Evolutionary conservation across 306 rosid genomes (phyloP).

Genomic region (Echinosophora koreensis): DNA sequence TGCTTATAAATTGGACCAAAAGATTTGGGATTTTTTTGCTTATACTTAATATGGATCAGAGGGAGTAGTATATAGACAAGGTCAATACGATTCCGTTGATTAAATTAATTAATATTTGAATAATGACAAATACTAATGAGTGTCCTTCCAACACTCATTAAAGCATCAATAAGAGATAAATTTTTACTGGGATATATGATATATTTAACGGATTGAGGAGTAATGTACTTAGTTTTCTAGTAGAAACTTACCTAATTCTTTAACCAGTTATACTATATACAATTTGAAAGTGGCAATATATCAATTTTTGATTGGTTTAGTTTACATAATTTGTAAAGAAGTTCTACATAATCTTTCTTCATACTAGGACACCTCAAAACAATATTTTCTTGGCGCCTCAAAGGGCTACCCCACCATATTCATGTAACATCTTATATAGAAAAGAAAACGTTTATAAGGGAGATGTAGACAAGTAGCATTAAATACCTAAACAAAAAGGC

Average conservation of each 20-base stretch:
- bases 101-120: not conserved
- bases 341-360: not conserved
- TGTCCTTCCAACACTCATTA: too few species aligned
- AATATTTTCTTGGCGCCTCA: conserved; percentile 49
- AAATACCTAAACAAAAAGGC: conserved; percentile 51
- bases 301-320: not conserved
- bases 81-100: not conserved
- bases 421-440: conserved; percentile 50
- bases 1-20: too few species aligned
- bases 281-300: not conserved
- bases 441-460: conserved; percentile 49
- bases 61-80: not conserved
- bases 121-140: too few species aligned
- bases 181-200: too few species aligned
- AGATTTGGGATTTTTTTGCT: too few species aligned
- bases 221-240: too few species aligned
- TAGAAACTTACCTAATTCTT: too few species aligned
- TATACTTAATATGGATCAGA: too few species aligned
- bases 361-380: conserved; percentile 39
- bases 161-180: too few species aligned
- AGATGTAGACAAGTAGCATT: conserved; percentile 54
- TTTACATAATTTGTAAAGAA: not conserved
- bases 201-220: too few species aligned
- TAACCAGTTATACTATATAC: too few species aligned
- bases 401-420: conserved; percentile 48